A percentile compares a stretch with the other conserved stretches of the same genome.
Evolutionary conservation across 2,329 filamentous ascomycete species (phyloP).

Genomic region (Alternaria alternata): DNA sequence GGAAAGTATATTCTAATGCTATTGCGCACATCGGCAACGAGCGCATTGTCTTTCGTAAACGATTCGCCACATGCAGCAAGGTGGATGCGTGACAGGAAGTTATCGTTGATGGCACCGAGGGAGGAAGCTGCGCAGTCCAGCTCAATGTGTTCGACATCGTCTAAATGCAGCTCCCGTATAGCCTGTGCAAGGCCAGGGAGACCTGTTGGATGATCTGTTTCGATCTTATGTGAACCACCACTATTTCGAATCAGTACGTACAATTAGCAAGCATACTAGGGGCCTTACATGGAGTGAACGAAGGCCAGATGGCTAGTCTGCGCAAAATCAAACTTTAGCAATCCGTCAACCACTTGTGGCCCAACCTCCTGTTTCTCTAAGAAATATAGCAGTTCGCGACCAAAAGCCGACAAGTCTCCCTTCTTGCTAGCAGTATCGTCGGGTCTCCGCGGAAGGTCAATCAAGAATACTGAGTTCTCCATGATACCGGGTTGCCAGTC

Average conservation of each 20-base stretch:
- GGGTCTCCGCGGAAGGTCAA: slow-evolving; percentile 77
- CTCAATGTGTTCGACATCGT: slow-evolving; percentile 60
- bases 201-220: slow-evolving; percentile 65
- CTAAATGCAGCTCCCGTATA: slow-evolving; percentile 54
- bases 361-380: slow-evolving; percentile 72
- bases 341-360: slow-evolving; percentile 69
- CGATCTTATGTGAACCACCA: slow-evolving; percentile 44
- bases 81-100: slow-evolving; percentile 69
- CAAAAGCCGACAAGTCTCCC: slow-evolving; percentile 64
- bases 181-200: slow-evolving; percentile 76
- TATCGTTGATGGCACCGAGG: slow-evolving; percentile 75
- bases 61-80: slow-evolving; percentile 61
- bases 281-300: slow-evolving; percentile 81
- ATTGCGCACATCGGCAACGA: slow-evolving; percentile 18
- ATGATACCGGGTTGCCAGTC: slow-evolving; percentile 46
- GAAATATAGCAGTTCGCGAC: slow-evolving; percentile 75
- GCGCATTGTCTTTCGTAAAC: slow-evolving; percentile 5
- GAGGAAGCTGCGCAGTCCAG: slow-evolving; percentile 84
- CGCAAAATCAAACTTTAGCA: slow-evolving; percentile 83
- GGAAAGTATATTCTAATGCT: slow-evolving; percentile 46
- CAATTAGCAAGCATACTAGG: not conserved
- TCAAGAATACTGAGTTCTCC: slow-evolving; percentile 76
- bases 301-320: slow-evolving; percentile 77
- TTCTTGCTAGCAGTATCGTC: slow-evolving; percentile 32
- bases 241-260: slow-evolving; percentile 24